Conservation (phyloP, 2,329 filamentous ascomycete genomes). For the Orbilia brochopaga region DNA sequence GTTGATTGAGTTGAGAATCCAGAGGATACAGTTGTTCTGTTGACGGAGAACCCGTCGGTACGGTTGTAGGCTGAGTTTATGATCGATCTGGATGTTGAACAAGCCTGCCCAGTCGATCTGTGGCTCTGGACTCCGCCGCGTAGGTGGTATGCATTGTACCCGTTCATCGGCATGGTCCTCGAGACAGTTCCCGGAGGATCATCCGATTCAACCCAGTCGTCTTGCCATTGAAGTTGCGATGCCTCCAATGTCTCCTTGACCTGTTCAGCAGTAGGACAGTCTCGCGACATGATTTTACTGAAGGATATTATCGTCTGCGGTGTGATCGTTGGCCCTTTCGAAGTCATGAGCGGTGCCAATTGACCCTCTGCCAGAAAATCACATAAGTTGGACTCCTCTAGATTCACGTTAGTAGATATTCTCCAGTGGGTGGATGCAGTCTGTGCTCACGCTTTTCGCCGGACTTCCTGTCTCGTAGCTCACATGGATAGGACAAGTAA, state of each 20-base stretch:
- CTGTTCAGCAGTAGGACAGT: conserved; percentile 49
- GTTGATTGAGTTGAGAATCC: conserved; percentile 18
- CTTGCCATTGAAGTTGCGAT: conserved; percentile 35
- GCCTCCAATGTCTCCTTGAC: conserved; percentile 50
- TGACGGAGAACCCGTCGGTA: conserved; percentile 38
- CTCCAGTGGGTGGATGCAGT: conserved; percentile 53
- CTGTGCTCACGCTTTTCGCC: conserved; percentile 57
- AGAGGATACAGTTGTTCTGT: conserved; percentile 29
- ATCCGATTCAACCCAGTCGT: conserved; percentile 40
- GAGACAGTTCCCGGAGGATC: conserved; percentile 17
- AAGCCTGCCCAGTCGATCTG: conserved; percentile 15
- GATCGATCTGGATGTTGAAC: conserved; percentile 34
- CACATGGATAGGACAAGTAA: conserved; percentile 78
- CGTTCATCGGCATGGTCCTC: conserved; percentile 13
- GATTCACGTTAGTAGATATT: conserved; percentile 53
- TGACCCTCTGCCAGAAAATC: conserved; percentile 52
- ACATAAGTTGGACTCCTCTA: conserved; percentile 53
- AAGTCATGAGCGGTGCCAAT: conserved; percentile 57
- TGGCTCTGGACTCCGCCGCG: conserved; percentile 11
- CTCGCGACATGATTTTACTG: conserved; percentile 53
- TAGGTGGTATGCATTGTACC: conserved; percentile 10
- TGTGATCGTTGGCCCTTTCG: conserved; percentile 56
- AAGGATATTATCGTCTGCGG: conserved; percentile 52
- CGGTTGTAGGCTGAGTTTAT: conserved; percentile 31
- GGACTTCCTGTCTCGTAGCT: conserved; percentile 61